Percentiles rank a stretch among this genome's conserved stretches.
phyloP scores from a whole-genome alignment of 345 rosid species.

The Xanthoceras sorbifolium region DNA sequence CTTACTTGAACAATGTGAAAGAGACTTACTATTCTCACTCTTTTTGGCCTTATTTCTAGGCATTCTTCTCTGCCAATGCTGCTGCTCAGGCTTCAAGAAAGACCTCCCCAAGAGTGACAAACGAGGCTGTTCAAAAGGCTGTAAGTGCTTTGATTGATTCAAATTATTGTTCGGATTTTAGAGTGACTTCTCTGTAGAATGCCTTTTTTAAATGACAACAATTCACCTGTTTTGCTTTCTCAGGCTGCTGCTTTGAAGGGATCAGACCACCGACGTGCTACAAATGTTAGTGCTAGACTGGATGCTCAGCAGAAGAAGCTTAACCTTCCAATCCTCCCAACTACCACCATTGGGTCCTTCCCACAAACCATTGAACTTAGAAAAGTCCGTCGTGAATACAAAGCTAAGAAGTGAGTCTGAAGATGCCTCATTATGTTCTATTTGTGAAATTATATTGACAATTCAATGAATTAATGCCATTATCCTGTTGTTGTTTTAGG shows the following conservation, averaged over 20 bases:
- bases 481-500: slow-evolving; percentile 39
- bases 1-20: not conserved
- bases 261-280: slow-evolving; percentile 86
- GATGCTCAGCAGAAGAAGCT: slow-evolving; percentile 98
- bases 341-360: slow-evolving; percentile 97
- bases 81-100: slow-evolving; percentile 86
- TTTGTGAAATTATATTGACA: not conserved
- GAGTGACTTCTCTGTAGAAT: not conserved
- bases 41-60: slow-evolving; percentile 45
- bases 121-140: slow-evolving; percentile 93
- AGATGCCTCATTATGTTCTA: not conserved
- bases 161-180: slow-evolving; percentile 6
- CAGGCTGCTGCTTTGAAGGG: slow-evolving; percentile 97
- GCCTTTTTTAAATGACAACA: slow-evolving; percentile 1
- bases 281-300: slow-evolving; percentile 83
- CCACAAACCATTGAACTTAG: slow-evolving; percentile 94
- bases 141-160: slow-evolving; percentile 47
- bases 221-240: slow-evolving; percentile 20
- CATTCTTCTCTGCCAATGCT: slow-evolving; percentile 75
- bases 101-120: slow-evolving; percentile 88
- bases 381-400: slow-evolving; percentile 98
- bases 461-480: slow-evolving; percentile 14
- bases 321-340: slow-evolving; percentile 91
- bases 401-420: slow-evolving; percentile 82
- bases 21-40: not conserved